Conservation (phyloP, 306 rosid species). For the Inga leiocalycina region DNA sequence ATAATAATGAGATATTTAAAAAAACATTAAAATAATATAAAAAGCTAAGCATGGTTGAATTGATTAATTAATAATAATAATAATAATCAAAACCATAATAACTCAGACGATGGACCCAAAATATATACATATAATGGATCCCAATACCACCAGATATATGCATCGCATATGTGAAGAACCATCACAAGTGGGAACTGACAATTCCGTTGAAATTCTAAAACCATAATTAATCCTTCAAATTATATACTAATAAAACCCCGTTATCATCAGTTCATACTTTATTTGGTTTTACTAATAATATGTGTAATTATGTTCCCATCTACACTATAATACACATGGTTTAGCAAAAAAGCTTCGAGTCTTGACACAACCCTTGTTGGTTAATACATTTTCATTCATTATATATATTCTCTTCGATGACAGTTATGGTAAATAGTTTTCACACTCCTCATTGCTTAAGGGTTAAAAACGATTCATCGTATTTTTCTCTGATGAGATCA, state of each 20-base stretch:
- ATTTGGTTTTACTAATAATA: not conserved
- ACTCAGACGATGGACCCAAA: not conserved
- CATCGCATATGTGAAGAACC: slow-evolving; percentile 14
- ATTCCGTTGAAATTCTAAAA: slow-evolving; percentile 28
- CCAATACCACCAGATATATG: slow-evolving; percentile 26
- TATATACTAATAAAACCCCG: not conserved
- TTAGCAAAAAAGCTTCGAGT: not conserved
- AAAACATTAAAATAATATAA: not conserved
- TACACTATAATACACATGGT: not conserved
- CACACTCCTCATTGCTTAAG: no score
- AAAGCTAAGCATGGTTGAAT: slow-evolving; percentile 13
- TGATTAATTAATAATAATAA: not conserved
- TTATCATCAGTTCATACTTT: not conserved
- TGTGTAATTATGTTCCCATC: not conserved
- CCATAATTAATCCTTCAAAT: not conserved
- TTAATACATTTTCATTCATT: not conserved
- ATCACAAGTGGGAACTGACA: not conserved
- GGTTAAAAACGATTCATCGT: not conserved
- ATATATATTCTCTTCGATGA: not conserved
- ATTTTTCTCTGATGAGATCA: not conserved
- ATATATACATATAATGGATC: slow-evolving; percentile 27
- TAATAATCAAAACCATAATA: slow-evolving; percentile 4
- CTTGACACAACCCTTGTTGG: not conserved
- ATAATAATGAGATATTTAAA: not conserved
- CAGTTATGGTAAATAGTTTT: not conserved